Percentiles rank a stretch among this genome's conserved stretches.
phyloP scores from a whole-genome alignment of 495 filamentous ascomycete genomes.

The Aspergillus steynii region DNA sequence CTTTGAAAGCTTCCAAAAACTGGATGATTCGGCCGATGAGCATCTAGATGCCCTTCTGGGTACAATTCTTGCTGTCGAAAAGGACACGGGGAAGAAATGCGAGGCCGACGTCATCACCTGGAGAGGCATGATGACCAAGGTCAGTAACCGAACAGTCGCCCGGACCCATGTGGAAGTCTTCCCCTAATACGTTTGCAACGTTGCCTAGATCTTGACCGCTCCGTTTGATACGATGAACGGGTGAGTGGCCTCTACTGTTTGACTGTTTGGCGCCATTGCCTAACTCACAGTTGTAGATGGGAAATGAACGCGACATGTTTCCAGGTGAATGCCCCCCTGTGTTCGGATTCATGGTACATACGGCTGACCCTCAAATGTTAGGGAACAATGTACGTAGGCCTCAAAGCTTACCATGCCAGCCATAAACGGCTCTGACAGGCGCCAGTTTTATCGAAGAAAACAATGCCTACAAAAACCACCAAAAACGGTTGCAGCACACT shows the following conservation, averaged over 20 bases:
- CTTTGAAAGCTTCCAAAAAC: conserved; percentile 79
- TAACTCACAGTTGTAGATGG: conserved; percentile 56
- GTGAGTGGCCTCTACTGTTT: conserved; percentile 43
- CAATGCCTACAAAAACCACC: conserved; percentile 62
- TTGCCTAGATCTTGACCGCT: conserved; percentile 71
- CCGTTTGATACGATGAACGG: conserved; percentile 81
- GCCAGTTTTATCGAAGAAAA: conserved; percentile 92
- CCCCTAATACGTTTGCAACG: background rate
- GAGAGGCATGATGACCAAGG: conserved; percentile 99
- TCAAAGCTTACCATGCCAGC: background rate
- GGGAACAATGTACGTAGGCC: conserved; percentile 71
- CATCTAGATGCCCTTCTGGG: conserved; percentile 83
- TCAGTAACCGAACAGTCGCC: background rate
- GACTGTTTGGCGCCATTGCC: conserved; percentile 1
- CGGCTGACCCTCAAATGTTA: conserved; percentile 33
- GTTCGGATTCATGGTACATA: conserved; percentile 3
- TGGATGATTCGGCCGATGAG: conserved; percentile 79
- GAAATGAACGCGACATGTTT: conserved; percentile 94
- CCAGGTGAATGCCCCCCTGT: conserved; percentile 60
- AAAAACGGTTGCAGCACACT: conserved; percentile 50
- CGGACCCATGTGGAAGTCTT: background rate
- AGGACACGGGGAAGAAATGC: conserved; percentile 61
- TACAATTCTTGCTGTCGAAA: conserved; percentile 72
- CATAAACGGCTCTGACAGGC: conserved; percentile 11
- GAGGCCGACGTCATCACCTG: conserved; percentile 86